A percentile compares a stretch with the other conserved stretches of the same genome.
Conservation (phyloP, 2,329 filamentous ascomycete genomes). For the Ophiostoma tasmaniense region DNA sequence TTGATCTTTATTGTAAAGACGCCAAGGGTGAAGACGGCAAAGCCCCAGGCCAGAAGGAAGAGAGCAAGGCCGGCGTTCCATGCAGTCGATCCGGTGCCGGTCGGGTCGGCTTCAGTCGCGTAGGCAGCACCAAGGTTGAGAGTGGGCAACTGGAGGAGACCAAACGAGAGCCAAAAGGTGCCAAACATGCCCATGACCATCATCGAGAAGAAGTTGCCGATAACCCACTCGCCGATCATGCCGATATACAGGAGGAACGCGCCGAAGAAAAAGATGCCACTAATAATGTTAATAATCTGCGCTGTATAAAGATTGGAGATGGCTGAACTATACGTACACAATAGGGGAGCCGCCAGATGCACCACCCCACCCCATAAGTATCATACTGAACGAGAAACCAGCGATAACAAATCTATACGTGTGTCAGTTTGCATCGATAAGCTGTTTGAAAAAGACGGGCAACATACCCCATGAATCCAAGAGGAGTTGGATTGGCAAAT, state of each 20-base stretch:
- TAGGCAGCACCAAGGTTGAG: slow-evolving; percentile 39
- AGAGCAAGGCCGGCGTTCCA: slow-evolving; percentile 42
- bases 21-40: slow-evolving; percentile 43
- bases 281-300: neutral
- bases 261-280: slow-evolving; percentile 15
- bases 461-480: slow-evolving; percentile 14
- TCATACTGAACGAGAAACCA: slow-evolving; percentile 14
- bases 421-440: neutral
- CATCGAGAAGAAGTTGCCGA: slow-evolving; percentile 44
- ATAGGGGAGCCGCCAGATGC: slow-evolving; percentile 12
- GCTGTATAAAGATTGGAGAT: neutral
- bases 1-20: slow-evolving; percentile 45
- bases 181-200: slow-evolving; percentile 44
- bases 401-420: slow-evolving; percentile 12
- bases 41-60: slow-evolving; percentile 45
- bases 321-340: neutral
- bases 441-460: neutral
- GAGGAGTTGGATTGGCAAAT: slow-evolving; percentile 14
- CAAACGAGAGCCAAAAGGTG: slow-evolving; percentile 44
- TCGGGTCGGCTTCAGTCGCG: slow-evolving; percentile 34
- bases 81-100: slow-evolving; percentile 34
- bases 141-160: slow-evolving; percentile 41
- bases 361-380: slow-evolving; percentile 15
- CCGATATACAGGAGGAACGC: slow-evolving; percentile 20
- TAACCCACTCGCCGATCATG: slow-evolving; percentile 45